phyloP scores from a whole-genome alignment of 2,329 filamentous ascomycete genomes.

The Fusarium sublunatum region DNA sequence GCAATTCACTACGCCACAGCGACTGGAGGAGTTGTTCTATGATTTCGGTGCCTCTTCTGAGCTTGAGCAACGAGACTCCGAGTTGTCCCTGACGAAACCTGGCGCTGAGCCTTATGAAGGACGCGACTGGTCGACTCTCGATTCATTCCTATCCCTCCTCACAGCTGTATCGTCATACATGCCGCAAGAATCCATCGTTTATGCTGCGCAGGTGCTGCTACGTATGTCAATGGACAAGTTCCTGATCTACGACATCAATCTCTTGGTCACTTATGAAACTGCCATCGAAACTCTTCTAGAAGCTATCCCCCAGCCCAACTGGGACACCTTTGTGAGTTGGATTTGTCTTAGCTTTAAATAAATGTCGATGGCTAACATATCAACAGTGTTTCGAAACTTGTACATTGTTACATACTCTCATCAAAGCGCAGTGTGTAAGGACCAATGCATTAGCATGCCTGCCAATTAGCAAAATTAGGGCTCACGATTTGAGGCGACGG shows the following conservation, averaged over 20 bases:
- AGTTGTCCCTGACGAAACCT: conserved; percentile 38
- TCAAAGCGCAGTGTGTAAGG: conserved; percentile 63
- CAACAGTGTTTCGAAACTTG: conserved; percentile 63
- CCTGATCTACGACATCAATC: conserved; percentile 56
- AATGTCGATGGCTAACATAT: conserved; percentile 11
- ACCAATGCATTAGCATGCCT: conserved; percentile 69
- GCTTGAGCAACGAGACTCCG: conserved; percentile 49
- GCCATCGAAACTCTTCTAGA: conserved; percentile 58
- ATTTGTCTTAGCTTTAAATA: background rate
- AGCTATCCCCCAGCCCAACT: conserved; percentile 53
- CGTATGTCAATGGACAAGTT: conserved; percentile 67
- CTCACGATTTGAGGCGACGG: conserved; percentile 72
- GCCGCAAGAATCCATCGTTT: conserved; percentile 49
- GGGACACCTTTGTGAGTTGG: conserved; percentile 58
- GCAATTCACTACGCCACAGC: conserved; percentile 58
- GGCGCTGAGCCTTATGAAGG: conserved; percentile 47
- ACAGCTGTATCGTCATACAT: conserved; percentile 53
- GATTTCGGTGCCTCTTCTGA: conserved; percentile 67
- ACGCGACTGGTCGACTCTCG: conserved; percentile 61
- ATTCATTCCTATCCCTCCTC: conserved; percentile 58
- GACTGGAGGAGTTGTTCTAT: conserved; percentile 65
- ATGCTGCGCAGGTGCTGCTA: conserved; percentile 61
- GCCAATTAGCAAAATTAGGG: conserved; percentile 60
- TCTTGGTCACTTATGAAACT: conserved; percentile 55
- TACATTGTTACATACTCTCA: conserved; percentile 58